Conservation (phyloP, 495 filamentous ascomycete genomes). For the Penicillium parvum region DNA sequence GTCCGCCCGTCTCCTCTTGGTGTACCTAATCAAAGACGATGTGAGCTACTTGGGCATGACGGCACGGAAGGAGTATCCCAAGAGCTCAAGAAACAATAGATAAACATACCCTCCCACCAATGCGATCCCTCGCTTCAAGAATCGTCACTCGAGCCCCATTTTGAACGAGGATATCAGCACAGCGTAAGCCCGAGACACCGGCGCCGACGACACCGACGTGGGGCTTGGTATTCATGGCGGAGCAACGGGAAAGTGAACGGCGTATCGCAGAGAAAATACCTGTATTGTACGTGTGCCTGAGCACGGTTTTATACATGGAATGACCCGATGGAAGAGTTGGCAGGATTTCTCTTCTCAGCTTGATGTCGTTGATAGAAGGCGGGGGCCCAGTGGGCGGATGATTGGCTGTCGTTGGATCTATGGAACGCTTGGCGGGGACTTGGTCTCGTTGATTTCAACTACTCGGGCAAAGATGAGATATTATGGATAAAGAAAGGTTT, state of each 20-base stretch:
- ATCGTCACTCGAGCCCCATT: constrained; percentile 80
- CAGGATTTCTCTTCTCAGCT: neutral
- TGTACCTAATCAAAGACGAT: constrained; percentile 32
- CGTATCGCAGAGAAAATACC: neutral
- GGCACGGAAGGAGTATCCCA: no score
- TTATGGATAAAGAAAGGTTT: neutral
- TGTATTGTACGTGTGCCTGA: neutral
- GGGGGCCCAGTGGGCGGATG: constrained; percentile 11
- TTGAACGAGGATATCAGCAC: constrained; percentile 74
- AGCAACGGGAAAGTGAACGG: neutral
- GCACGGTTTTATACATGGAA: neutral
- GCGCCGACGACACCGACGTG: constrained; percentile 78
- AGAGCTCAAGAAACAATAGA: neutral
- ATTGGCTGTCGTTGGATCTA: constrained; percentile 20
- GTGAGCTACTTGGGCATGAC: no score
- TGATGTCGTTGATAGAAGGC: constrained; percentile 13
- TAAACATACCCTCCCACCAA: constrained; percentile 71
- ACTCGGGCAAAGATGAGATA: neutral
- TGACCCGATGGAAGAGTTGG: neutral
- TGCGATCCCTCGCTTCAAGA: constrained; percentile 75
- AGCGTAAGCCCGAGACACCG: constrained; percentile 81
- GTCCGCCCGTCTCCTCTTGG: constrained; percentile 33
- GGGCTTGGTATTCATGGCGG: constrained; percentile 33
- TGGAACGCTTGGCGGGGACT: neutral
- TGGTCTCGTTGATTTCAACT: neutral